Percentiles rank a stretch among this genome's conserved stretches.
Evolutionary conservation across 768 basidiomycete genomes (phyloP).

Genomic region (Xanthoconium stramineum): DNA sequence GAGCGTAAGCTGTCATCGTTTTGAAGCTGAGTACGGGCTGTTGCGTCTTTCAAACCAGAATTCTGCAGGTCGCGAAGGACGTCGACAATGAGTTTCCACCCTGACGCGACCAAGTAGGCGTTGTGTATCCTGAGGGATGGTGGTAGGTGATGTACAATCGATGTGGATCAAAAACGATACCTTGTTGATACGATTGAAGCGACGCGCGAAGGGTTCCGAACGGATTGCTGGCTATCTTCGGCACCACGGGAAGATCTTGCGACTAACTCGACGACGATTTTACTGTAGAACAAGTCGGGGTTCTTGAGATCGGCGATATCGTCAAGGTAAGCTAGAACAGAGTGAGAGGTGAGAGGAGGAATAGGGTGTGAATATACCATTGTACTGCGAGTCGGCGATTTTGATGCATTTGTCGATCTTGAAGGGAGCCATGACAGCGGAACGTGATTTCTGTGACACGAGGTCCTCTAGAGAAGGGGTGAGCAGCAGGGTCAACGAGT

Average conservation of each 20-base stretch:
- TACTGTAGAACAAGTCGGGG: constrained; percentile 54
- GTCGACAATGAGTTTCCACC: constrained; percentile 72
- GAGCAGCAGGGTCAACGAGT: neutral
- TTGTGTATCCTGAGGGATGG: constrained; percentile 65
- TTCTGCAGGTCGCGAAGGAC: constrained; percentile 53
- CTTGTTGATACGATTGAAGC: constrained; percentile 59
- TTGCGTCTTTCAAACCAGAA: constrained; percentile 51
- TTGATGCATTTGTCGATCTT: constrained; percentile 57
- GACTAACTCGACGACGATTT: constrained; percentile 54
- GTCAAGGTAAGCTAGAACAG: constrained; percentile 57
- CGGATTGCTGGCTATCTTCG: constrained; percentile 27
- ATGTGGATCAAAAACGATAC: constrained; percentile 33
- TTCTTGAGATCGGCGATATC: constrained; percentile 68
- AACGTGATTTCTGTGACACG: constrained; percentile 46
- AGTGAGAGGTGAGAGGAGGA: constrained; percentile 9
- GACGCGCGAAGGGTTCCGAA: constrained; percentile 46
- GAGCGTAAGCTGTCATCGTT: constrained; percentile 48
- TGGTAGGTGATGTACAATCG: constrained; percentile 1
- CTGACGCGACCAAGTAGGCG: constrained; percentile 75
- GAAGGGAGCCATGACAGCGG: constrained; percentile 63
- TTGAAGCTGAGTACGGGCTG: constrained; percentile 52
- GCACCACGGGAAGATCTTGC: constrained; percentile 41
- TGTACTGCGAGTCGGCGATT: constrained; percentile 71
- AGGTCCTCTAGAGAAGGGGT: constrained; percentile 56
- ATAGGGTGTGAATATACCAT: constrained; percentile 43